Evolutionary conservation across 2,329 filamentous ascomycete species (phyloP).

Genomic region (Nakataea oryzae): DNA sequence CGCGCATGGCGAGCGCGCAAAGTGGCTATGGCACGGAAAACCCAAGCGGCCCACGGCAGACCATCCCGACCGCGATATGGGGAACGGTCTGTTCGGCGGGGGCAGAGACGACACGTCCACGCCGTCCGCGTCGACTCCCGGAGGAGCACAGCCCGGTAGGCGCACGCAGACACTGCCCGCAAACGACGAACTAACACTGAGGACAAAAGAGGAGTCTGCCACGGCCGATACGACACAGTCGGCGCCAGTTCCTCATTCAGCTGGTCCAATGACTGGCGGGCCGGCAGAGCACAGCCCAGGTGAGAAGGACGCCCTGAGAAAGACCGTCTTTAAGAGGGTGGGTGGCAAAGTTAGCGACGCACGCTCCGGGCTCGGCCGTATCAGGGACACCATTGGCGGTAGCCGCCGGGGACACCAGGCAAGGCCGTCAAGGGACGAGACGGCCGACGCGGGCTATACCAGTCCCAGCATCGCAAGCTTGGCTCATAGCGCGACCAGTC

Average conservation of each 20-base stretch:
- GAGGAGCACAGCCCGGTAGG: neutral
- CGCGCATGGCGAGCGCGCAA: conserved; percentile 70
- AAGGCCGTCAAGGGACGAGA: conserved; percentile 48
- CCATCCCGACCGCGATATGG: conserved; percentile 35
- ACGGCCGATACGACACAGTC: conserved; percentile 25
- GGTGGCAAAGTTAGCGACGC: conserved; percentile 72
- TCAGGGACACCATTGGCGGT: conserved; percentile 73
- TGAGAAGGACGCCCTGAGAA: conserved; percentile 41
- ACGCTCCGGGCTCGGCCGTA: conserved; percentile 69
- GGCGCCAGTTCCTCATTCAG: conserved; percentile 41
- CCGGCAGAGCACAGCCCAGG: conserved; percentile 20
- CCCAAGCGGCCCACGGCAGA: conserved; percentile 49
- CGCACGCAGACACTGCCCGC: conserved; percentile 9
- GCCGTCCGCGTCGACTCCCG: neutral
- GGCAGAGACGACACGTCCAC: conserved; percentile 41
- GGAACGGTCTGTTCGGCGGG: conserved; percentile 31
- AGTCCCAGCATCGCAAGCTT: conserved; percentile 23
- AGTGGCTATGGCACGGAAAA: conserved; percentile 94
- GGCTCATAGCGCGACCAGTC: conserved; percentile 21
- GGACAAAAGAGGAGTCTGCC: conserved; percentile 1
- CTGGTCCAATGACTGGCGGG: neutral
- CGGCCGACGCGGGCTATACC: conserved; percentile 16
- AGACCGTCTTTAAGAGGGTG: conserved; percentile 67
- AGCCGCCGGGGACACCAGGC: conserved; percentile 36
- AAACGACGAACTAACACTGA: conserved; percentile 20